Conservation (phyloP, 2,329 filamentous ascomycete species). For the Neopestalotiopsis sp. region DNA sequence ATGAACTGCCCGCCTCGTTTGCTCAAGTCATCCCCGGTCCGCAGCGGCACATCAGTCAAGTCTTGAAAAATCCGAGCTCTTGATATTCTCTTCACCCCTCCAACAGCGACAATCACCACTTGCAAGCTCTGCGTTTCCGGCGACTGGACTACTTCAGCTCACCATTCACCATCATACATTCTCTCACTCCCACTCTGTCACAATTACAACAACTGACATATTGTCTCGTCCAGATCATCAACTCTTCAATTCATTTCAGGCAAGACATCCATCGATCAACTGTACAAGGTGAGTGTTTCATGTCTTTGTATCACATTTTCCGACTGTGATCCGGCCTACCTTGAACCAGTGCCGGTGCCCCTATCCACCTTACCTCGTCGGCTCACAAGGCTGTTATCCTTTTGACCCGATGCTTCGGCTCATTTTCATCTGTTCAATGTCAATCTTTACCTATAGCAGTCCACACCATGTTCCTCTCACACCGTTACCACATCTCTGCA, state of each 20-base stretch:
- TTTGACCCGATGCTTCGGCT: too few relatives aligned
- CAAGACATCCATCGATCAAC: constrained; percentile 6
- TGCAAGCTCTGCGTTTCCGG: too few relatives aligned
- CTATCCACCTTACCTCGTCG: too few relatives aligned
- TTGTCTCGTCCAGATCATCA: background rate
- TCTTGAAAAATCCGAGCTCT: too few relatives aligned
- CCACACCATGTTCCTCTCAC: too few relatives aligned
- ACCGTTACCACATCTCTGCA: too few relatives aligned
- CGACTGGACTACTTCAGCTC: background rate
- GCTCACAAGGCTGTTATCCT: too few relatives aligned
- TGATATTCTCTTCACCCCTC: too few relatives aligned
- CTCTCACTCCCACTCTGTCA: background rate
- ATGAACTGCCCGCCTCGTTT: background rate
- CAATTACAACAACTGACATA: background rate
- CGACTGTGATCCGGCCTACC: background rate
- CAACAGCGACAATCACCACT: too few relatives aligned
- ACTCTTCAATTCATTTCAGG: background rate
- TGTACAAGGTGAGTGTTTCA: constrained; percentile 14
- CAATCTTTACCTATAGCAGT: too few relatives aligned
- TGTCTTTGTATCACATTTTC: background rate
- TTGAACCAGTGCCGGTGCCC: background rate
- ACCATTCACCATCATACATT: background rate
- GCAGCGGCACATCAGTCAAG: too few relatives aligned
- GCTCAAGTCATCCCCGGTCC: background rate
- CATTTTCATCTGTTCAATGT: too few relatives aligned